Percentiles rank a stretch among this genome's conserved stretches.
phyloP scores from a whole-genome alignment of 2,329 filamentous ascomycete species.

The Dothideomycetes sp. region DNA sequence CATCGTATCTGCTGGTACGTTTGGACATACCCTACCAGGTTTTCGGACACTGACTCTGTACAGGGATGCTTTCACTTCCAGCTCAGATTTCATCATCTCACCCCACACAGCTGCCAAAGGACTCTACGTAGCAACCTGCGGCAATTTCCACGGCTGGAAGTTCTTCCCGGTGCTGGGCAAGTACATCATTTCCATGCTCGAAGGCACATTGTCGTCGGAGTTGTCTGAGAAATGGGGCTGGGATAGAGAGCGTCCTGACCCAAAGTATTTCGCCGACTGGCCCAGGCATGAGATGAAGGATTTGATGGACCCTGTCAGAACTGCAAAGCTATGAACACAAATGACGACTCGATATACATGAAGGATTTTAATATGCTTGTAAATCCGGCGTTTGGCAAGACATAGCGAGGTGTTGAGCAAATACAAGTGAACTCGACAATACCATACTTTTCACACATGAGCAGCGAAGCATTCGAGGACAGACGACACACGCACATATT shows the following conservation, averaged over 20 bases:
- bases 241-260: constrained; percentile 51
- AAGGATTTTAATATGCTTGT: too few species aligned
- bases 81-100: constrained; percentile 43
- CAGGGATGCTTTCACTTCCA: constrained; percentile 58
- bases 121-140: constrained; percentile 38
- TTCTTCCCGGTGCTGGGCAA: constrained; percentile 30
- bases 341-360: constrained; percentile 10
- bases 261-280: constrained; percentile 45
- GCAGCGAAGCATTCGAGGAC: too few species aligned
- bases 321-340: constrained; percentile 11
- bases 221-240: constrained; percentile 45
- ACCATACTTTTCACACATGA: too few species aligned
- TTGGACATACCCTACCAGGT: background rate
- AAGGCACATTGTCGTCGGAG: constrained; percentile 33
- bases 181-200: constrained; percentile 28
- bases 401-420: too few species aligned
- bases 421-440: too few species aligned
- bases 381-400: too few species aligned
- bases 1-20: constrained; percentile 59
- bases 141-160: constrained; percentile 32
- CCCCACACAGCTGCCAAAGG: constrained; percentile 34
- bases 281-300: constrained; percentile 51
- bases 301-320: constrained; percentile 30
- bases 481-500: too few species aligned
- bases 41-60: constrained; percentile 10